Base-by-base conservation (phyloP, 495 filamentous ascomycete genomes). In the Rostrohypoxylon terebratum region DNA sequence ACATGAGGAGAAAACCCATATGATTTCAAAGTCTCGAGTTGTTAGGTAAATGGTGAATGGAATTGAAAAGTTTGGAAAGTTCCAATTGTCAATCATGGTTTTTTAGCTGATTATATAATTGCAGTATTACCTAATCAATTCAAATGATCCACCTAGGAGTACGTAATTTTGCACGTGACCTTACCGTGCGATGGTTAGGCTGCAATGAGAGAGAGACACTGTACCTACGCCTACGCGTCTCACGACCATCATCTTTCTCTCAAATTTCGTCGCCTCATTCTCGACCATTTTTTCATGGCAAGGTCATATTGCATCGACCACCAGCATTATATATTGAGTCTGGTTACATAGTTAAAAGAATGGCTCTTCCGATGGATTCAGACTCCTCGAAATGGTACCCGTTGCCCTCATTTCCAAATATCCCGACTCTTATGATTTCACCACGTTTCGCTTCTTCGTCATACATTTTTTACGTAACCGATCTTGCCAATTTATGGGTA, bases 401-500 rank as follows among this genome's bases (percentile, higher is more conserved):
- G 16, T 68, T 78, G 34, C 76, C 76, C 9, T 10, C 11, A 62
- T 77, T 78, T 54, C 78, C 55, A 40, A 73, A 75, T 34, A 73
- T 85, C 1, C 84, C 84, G 18, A 75, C 76, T 21, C 79, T 86
- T 20, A 76, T 86, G 53, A 82, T 83, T 11, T 84, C 84, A 34
- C 63, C 78, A 1, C 60, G 69, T 33, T 83, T 83, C 65, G 64
- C 68, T 11, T 63, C 75, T 31, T 76, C 83, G 42, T 87, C 88
- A 44, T 99, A 98, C 81, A 86, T 83, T 9, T 72, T 98, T 40
- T 87, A 89, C 64, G 77, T 98, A 31, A 96, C 95, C 3, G 96
- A 99, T 79, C 87, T 98, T 16, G 91, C 89, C 75, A 85, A 89
- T 65, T 79, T 98, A n/a, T 99, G 96, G 96, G 84, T 84, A 3